Base-by-base conservation (phyloP, 1,284 basidiomycete species). In the Microbotryum violaceum region DNA sequence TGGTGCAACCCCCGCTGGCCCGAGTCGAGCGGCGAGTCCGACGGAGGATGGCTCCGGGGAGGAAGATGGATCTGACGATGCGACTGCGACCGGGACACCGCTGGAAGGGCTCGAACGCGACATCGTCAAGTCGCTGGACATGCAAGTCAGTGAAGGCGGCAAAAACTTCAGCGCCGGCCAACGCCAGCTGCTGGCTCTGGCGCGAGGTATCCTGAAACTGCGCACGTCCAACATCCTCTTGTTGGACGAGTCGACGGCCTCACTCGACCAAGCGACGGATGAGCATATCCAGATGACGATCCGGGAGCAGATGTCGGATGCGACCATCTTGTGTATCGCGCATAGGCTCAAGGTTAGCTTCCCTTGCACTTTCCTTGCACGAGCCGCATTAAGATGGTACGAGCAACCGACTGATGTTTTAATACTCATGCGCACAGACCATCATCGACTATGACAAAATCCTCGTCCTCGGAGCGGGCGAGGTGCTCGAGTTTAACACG, bases 361-460 rank as follows among this genome's bases (percentile, higher is more conserved):
- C n/a, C n/a, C n/a, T n/a, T n/a, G n/a, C n/a, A 6, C 27, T 3
- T 27, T 27, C 27, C 27, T 27, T 27, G 27, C 27, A 27, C 27
- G 27, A 27, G 27, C 27, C 27, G 27, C 4, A 27, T 27, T 27
- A 27, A 6, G 27, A 27, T n/a, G n/a, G n/a, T 3, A 27, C 27
- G 27, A 27, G 27, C 27, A 27, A 27, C 27, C 27, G 27, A 27
- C 27, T 27, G 27, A 27, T 27, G 27, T 27, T 27, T 27, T 27
- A 3, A 27, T 27, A 27, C 27, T 27, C 27, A 27, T 27, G 27
- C 27, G 74, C 75, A 21, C 74, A 71, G 59, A 75, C 74, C 3
- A 78, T 81, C 56, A 77, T 78, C 65, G 78, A 80, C 67, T 79
- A 78, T 57, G 79, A 80, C 74, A 77, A 77, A 70, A 78, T 82